Evolutionary conservation across 306 rosid genomes (phyloP).

Genomic region (Cucurbita maxima): DNA sequence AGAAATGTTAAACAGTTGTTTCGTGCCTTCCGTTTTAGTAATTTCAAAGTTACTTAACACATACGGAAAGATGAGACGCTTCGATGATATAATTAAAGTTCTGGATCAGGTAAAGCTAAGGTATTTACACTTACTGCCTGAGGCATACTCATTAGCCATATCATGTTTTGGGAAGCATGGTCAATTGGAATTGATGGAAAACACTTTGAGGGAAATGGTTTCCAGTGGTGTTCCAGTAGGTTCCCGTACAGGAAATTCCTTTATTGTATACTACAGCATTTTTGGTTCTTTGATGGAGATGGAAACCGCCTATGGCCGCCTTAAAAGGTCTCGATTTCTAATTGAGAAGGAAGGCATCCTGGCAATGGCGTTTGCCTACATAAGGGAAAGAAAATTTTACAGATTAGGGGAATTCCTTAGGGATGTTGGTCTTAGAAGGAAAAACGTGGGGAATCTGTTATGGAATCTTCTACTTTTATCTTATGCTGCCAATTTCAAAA

Average conservation of each 20-base stretch:
- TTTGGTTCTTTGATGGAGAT: slow-evolving; percentile 60
- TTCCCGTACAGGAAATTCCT: slow-evolving; percentile 44
- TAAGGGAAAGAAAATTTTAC: slow-evolving; percentile 38
- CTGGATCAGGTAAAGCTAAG: slow-evolving; percentile 25
- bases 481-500: slow-evolving; percentile 75
- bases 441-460: slow-evolving; percentile 55
- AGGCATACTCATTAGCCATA: slow-evolving; percentile 52
- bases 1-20: slow-evolving; percentile 40
- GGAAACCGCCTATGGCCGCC: slow-evolving; percentile 55
- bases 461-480: slow-evolving; percentile 84
- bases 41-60: slow-evolving; percentile 40
- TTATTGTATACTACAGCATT: slow-evolving; percentile 34
- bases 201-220: slow-evolving; percentile 40
- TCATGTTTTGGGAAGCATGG: slow-evolving; percentile 63
- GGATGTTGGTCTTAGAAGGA: slow-evolving; percentile 67
- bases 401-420: slow-evolving; percentile 60
- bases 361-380: slow-evolving; percentile 52
- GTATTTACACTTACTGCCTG: slow-evolving; percentile 33
- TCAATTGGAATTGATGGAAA: slow-evolving; percentile 67
- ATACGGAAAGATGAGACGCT: slow-evolving; percentile 24
- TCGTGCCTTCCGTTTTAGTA: slow-evolving; percentile 27
- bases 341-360: slow-evolving; percentile 46
- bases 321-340: slow-evolving; percentile 47
- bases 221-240: slow-evolving; percentile 33
- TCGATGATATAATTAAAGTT: slow-evolving; percentile 20